phyloP scores from a whole-genome alignment of 2,329 filamentous ascomycete genomes.

The Fusarium bactridioides region DNA sequence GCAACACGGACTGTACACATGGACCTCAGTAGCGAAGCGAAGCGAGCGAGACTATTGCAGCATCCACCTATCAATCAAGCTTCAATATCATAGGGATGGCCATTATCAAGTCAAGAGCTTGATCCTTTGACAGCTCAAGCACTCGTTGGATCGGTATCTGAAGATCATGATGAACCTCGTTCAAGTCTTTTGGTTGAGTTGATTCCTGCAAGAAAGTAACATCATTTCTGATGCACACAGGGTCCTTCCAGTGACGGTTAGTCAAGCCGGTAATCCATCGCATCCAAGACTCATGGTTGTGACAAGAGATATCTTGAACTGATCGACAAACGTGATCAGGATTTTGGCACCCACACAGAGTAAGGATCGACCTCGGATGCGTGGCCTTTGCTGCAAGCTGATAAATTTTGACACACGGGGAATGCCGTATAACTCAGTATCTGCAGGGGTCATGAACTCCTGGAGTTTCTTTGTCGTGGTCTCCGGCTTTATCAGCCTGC shows the following conservation, averaged over 20 bases:
- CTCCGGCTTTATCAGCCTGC: neutral
- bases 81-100: neutral
- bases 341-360: neutral
- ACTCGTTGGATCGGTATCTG: neutral
- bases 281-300: neutral
- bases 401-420: neutral
- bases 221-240: neutral
- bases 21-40: neutral
- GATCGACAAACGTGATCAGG: constrained; percentile 16
- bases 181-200: neutral
- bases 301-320: neutral
- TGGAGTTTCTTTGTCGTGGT: no score
- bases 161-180: neutral
- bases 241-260: neutral
- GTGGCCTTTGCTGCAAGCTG: neutral
- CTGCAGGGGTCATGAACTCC: neutral
- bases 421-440: neutral
- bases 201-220: neutral
- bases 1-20: neutral
- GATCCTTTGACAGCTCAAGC: neutral
- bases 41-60: neutral
- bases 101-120: neutral
- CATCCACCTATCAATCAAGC: neutral
- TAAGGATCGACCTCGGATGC: constrained; percentile 11
- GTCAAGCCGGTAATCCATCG: neutral